phyloP scores from a whole-genome alignment of 2,329 filamentous ascomycete genomes.

The Stagonosporopsis cucurbitacearum region DNA sequence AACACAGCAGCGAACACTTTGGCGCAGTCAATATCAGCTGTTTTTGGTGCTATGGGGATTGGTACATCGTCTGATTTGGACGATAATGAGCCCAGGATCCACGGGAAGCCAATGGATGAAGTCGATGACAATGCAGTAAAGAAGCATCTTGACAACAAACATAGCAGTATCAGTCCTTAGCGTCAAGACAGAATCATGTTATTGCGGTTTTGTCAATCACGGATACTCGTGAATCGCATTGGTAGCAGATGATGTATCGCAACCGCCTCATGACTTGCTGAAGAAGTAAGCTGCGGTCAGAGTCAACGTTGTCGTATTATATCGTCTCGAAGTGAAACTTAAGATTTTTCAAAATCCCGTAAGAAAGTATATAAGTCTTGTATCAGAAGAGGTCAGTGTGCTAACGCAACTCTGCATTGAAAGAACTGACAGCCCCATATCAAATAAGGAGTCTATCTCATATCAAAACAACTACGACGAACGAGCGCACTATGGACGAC shows the following conservation, averaged over 20 bases:
- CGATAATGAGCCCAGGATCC: background rate
- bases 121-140: constrained; percentile 37
- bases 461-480: background rate
- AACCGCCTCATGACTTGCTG: too few species aligned
- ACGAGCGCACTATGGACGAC: background rate
- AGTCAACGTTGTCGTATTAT: too few species aligned
- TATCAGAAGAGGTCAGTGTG: too few species aligned
- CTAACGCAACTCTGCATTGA: too few species aligned
- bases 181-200: background rate
- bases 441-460: too few species aligned
- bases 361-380: too few species aligned
- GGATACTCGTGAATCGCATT: too few species aligned
- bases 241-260: too few species aligned
- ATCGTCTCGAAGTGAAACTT: too few species aligned
- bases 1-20: constrained; percentile 13
- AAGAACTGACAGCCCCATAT: background rate
- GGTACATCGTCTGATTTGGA: constrained; percentile 27
- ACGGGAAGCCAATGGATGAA: constrained; percentile 31
- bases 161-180: constrained; percentile 20
- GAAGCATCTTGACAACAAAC: constrained; percentile 25
- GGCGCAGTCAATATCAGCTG: constrained; percentile 37
- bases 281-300: too few species aligned
- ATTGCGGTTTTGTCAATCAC: background rate
- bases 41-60: constrained; percentile 40
- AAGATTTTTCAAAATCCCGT: too few species aligned